Evolutionary conservation across 805 yeast species (phyloP).

Genomic region (Kluyveromyces dobzhanskii): DNA sequence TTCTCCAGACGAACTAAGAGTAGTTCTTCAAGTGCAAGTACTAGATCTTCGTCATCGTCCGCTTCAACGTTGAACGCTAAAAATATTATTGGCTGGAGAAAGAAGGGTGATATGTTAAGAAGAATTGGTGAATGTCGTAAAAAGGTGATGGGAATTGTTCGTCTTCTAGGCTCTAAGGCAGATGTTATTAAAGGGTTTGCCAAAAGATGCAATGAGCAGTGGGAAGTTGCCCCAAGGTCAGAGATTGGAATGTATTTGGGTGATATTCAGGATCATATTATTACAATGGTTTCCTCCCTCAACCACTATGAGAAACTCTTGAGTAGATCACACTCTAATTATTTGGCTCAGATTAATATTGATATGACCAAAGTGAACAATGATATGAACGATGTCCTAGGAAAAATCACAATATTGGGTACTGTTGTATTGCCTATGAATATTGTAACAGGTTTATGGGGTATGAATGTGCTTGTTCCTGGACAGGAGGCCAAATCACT

Average conservation of each 20-base stretch:
- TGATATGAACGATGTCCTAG: conserved; percentile 93
- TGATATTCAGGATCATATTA: conserved; percentile 95
- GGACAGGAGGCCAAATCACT: conserved; percentile 68
- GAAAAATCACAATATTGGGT: conserved; percentile 88
- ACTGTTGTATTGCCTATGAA: conserved; percentile 93
- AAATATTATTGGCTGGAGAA: conserved; percentile 65
- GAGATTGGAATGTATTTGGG: conserved; percentile 94
- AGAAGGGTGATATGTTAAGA: conserved; percentile 90
- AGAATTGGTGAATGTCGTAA: conserved; percentile 94
- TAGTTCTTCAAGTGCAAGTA: conserved; percentile 12
- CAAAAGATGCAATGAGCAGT: conserved; percentile 79
- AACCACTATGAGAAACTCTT: conserved; percentile 91
- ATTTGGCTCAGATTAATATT: conserved; percentile 91
- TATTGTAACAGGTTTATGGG: conserved; percentile 95
- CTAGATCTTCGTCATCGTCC: conserved; percentile 22
- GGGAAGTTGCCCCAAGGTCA: conserved; percentile 68
- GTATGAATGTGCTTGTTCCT: conserved; percentile 96
- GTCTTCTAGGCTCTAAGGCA: conserved; percentile 85
- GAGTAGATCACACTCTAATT: conserved; percentile 93
- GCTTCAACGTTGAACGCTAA: conserved; percentile 30
- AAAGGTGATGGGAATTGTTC: conserved; percentile 80
- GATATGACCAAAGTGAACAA: conserved; percentile 97
- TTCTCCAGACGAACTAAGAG: conserved; percentile 10
- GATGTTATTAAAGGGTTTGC: conserved; percentile 97
- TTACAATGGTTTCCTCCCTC: conserved; percentile 92